Evolutionary conservation across 2,329 filamentous ascomycete genomes (phyloP), one percentile per base, ranked within the genome.

Genomic region (Tricladium varicosporioides): DNA sequence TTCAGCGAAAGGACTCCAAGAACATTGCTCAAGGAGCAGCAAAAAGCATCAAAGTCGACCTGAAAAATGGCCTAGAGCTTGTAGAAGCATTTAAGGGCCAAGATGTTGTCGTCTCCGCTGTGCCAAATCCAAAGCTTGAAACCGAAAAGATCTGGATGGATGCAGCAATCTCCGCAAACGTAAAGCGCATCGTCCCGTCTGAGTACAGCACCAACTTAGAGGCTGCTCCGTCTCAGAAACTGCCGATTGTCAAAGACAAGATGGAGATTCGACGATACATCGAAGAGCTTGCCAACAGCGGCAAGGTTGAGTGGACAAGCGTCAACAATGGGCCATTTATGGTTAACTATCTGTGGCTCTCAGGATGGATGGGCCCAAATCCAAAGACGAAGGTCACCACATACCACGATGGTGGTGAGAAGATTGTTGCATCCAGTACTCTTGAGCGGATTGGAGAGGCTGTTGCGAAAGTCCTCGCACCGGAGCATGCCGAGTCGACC

Each of bases 111-210:
- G 52, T 62, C 13, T 58, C 55, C 19, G 56, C 58, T 2, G 33
- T 51, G 5, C 58, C 60, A 10, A 49, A 53, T 15, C 58, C 60
- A n/a, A 27, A 46, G 5, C 58, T 62, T 5, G 46, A 33, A 5
- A 52, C 49, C 11, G 60, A 62, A 32, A 58, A 60, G 32, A 54
- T 60, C 11, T 69, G 85, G 56, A 77, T 85, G 47, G 78, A 85
- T 48, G 84, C 83, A 0, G 77, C 81, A 11, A 74, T 80, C 42
- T 75, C 76, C 16, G 82, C 82, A 1, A 79, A 81, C 14, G 81
- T 86, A 8, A 76, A 80, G 65, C 76, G 81, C 19, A 84, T 85
- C 71, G 73, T 86, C 32, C 82, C 83, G 1, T 79, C 78, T 9
- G 82, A 86, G 56, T 86, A 78, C 47, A 71, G 70, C 42, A 68